phyloP scores from a whole-genome alignment of 2,329 filamentous ascomycete genomes.

The Fusarium camptoceras region DNA sequence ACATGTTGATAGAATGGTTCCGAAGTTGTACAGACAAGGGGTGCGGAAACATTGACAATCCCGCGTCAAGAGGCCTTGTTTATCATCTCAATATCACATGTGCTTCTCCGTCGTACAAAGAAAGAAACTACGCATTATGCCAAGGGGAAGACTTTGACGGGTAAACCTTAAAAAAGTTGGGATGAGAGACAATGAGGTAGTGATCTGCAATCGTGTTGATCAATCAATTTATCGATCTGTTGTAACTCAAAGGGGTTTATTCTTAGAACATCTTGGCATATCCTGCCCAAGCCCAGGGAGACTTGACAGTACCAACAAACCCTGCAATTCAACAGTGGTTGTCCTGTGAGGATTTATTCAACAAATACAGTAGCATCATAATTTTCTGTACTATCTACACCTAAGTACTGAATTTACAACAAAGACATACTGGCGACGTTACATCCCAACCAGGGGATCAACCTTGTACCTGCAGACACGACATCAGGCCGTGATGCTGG shows the following conservation, averaged over 20 bases:
- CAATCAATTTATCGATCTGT: conserved; percentile 8
- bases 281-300: neutral
- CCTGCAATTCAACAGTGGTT: neutral
- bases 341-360: neutral
- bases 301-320: neutral
- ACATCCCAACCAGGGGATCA: conserved; percentile 28
- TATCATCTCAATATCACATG: neutral
- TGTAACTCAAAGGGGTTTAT: conserved; percentile 9
- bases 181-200: neutral
- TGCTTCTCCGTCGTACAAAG: neutral
- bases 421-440: conserved; percentile 4
- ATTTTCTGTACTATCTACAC: neutral
- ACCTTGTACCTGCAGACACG: conserved; percentile 27
- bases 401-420: neutral
- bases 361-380: neutral
- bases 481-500: conserved; percentile 24
- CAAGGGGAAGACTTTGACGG: neutral
- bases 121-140: neutral
- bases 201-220: conserved; percentile 21
- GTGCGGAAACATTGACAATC: neutral
- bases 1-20: neutral
- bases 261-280: neutral
- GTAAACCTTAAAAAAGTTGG: conserved; percentile 5
- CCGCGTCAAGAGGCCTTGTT: neutral
- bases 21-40: conserved; percentile 2